Evolutionary conservation across 768 basidiomycete genomes (phyloP), one percentile per base, ranked within the genome.

Genomic region (Kwoniella bestiolae): DNA sequence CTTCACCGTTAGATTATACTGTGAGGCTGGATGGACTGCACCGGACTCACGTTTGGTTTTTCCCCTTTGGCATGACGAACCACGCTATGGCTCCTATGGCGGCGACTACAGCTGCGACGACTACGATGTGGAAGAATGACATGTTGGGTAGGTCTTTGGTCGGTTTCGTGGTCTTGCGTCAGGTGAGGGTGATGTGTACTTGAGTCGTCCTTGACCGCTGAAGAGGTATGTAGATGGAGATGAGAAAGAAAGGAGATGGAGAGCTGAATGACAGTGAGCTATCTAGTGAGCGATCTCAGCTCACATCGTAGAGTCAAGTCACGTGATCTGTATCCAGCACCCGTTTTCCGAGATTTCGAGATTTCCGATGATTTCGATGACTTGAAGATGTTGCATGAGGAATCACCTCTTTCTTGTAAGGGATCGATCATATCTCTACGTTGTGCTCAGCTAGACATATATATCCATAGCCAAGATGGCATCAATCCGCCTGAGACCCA

Each of bases 51-150:
- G 89, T 90, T 83, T 96, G 94, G 62, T 94, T 87, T 29, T 90
- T 87, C 2, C 95, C 94, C 76, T 94, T 95, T 0, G 90, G 92
- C 0, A 87, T 86, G 65, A 88, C 86, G 29, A 92, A 81, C 81
- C 87, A 91, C 3, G 86, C 83, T 28, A 83, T 83, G 1, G 84
- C 82, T 84, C 89, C 91, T 11, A 92, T 83, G 0, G 83, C 89
- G 18, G 86, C 78, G 18, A 88, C 85, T 46, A 91, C 78, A 46
- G 88, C 85, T 51, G 92, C 85, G 58, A 90, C 78, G 73, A 91
- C 80, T 67, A 91, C 63, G 29, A 92, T 84, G 26, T 90, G 90
- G 60, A 90, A 84, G 70, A 87, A 82, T 18, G 75, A 67, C 75
- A 66, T 66, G 38, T 16, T 44, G 41, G 2, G n/a, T n/a, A n/a